Base-by-base conservation (phyloP, 306 rosid genomes). In the Ziziphus jujuba region DNA sequence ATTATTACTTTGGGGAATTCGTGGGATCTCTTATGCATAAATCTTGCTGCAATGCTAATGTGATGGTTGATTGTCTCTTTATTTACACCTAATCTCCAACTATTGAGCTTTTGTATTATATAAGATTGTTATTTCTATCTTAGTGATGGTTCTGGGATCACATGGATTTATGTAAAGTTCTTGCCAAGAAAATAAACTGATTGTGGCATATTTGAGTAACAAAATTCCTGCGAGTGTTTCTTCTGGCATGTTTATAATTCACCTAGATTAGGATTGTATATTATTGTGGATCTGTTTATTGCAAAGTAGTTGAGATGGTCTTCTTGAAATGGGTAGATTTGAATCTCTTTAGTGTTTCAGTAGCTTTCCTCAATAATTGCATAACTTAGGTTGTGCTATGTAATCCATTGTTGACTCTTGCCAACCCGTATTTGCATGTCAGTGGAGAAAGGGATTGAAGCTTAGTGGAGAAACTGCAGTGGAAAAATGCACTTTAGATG, bases 381-480 rank as follows among this genome's bases (percentile, higher is more conserved):
- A 51, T 43, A 50, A 7, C 31, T 6, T 7, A 25, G 17, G 22
- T 22, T 58, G 40, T 23, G 20, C 8, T 20, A 25, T 57, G 38
- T 44, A 19, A 69, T n/a, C 19, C 24, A 28, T 61, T 45, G 60
- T 72, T 34, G 22, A 53, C 23, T 66, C 59, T 76, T 31, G 43
- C 38, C 50, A 14, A 24, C 59, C 61, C 50, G 21, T 65, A 16
- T 66, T 73, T 86, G 60, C 60, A 49, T 66, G 84, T 75, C 69
- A 93, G 99, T 93, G 99, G 99, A 93, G 99, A 81, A 93, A 80
- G 81, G 96, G 97, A 74, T 84, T 93, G 79, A 93, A 93, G 86
- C 96, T 93, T 60, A 93, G 99, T 19, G 90, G 99, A 72, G 99
- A 90, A 84, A 66, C 89, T 34, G 87, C 97, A 10, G 99, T 93